A percentile compares a stretch with the other conserved stretches of the same genome.
Evolutionary conservation across 176 grass and related monocot genomes (phyloP).

Genomic region (Musa schizocarpa): DNA sequence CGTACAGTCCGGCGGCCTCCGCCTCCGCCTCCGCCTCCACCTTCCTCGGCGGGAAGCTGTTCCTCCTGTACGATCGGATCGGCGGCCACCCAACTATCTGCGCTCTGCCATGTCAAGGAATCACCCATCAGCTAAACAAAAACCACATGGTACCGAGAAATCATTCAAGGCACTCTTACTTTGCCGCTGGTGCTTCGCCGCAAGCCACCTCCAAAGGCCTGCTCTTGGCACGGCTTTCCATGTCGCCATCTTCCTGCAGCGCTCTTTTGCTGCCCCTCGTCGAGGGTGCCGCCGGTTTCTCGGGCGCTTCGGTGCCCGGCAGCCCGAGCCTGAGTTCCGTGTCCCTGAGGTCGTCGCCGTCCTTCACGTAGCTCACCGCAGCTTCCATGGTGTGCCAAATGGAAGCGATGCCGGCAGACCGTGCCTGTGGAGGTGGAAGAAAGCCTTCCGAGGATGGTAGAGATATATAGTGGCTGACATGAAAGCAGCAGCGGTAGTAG

Average conservation of each 20-base stretch:
- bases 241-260: slow-evolving; percentile 1
- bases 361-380: not conserved
- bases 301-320: slow-evolving; percentile 24
- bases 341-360: slow-evolving; percentile 7
- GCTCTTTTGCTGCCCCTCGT: slow-evolving; percentile 26
- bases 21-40: slow-evolving; percentile 8
- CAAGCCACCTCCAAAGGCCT: not conserved
- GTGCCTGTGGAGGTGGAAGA: not conserved
- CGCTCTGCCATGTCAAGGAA: slow-evolving; percentile 18
- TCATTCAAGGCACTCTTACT: slow-evolving; percentile 26
- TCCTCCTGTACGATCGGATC: slow-evolving; percentile 62
- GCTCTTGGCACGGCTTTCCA: not conserved
- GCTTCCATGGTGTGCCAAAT: not conserved
- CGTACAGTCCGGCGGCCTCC: slow-evolving; percentile 28
- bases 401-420: not conserved
- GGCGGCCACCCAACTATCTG: slow-evolving; percentile 90
- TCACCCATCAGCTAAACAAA: not conserved
- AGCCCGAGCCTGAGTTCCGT: slow-evolving; percentile 81
- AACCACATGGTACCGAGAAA: not conserved
- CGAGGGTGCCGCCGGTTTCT: slow-evolving; percentile 7
- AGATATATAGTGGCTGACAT: not conserved
- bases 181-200: slow-evolving; percentile 22
- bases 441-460: not conserved
- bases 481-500: not conserved
- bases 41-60: slow-evolving; percentile 40